Conservation (phyloP, 2,329 filamentous ascomycete genomes). For the Dothideomycetes sp. region DNA sequence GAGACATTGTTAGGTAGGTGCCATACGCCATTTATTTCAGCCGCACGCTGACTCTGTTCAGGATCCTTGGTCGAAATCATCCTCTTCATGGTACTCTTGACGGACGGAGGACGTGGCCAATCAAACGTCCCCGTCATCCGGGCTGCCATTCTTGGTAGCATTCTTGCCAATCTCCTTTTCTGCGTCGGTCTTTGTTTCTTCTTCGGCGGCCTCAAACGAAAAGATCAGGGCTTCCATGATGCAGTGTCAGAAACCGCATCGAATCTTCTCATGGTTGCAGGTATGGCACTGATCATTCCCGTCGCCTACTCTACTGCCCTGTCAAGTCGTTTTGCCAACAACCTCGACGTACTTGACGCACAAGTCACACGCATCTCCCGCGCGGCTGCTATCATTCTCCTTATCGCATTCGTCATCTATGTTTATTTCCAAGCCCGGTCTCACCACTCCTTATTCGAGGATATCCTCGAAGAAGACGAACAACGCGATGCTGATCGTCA, state of each 20-base stretch:
- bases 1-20: constrained; percentile 41
- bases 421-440: constrained; percentile 66
- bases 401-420: constrained; percentile 54
- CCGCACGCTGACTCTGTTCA: too few species aligned
- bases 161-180: constrained; percentile 70
- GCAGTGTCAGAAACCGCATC: constrained; percentile 71
- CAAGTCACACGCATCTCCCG: constrained; percentile 59
- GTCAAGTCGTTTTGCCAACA: constrained; percentile 6
- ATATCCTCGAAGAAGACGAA: constrained; percentile 64
- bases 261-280: constrained; percentile 67
- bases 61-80: constrained; percentile 73
- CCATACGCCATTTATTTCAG: too few species aligned
- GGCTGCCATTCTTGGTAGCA: constrained; percentile 72
- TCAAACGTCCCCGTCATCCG: constrained; percentile 52
- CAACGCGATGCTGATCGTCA: constrained; percentile 54
- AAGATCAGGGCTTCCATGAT: constrained; percentile 64
- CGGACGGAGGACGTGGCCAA: constrained; percentile 22
- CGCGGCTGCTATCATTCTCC: constrained; percentile 59
- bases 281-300: constrained; percentile 41
- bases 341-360: constrained; percentile 32
- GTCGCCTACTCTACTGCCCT: constrained; percentile 45
- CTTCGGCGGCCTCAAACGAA: constrained; percentile 58
- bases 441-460: constrained; percentile 70
- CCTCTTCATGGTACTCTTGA: constrained; percentile 61
- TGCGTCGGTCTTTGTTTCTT: constrained; percentile 80